Percentiles rank a stretch among this genome's conserved stretches.
Conservation (phyloP, 192 early-diverging fungal genomes). For the Podila clonocystis region DNA sequence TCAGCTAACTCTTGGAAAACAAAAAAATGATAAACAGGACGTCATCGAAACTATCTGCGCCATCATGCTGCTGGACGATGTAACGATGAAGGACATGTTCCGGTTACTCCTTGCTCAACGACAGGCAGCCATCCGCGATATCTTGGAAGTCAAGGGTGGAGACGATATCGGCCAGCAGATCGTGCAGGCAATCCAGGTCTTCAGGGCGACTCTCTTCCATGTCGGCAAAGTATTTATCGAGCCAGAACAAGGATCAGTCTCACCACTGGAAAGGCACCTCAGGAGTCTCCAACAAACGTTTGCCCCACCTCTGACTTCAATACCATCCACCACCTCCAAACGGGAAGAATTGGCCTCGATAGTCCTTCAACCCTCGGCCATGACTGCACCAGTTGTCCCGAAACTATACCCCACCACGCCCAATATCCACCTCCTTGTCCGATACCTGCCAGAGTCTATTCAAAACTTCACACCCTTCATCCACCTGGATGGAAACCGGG, state of each 20-base stretch:
- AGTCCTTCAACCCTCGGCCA: background rate
- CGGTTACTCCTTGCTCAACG: constrained; percentile 62
- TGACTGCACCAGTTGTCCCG: constrained; percentile 18
- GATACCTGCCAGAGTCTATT: constrained; percentile 64
- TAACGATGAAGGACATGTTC: constrained; percentile 65
- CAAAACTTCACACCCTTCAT: constrained; percentile 63
- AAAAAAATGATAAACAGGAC: constrained; percentile 1
- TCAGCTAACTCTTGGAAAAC: background rate
- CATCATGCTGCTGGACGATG: constrained; percentile 73
- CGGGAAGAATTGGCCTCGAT: background rate
- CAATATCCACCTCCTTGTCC: constrained; percentile 64
- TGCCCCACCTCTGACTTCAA: constrained; percentile 14
- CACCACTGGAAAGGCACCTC: constrained; percentile 48
- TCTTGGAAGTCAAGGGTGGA: constrained; percentile 12
- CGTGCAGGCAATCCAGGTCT: constrained; percentile 51
- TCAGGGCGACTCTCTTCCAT: constrained; percentile 54
- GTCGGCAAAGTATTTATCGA: constrained; percentile 42
- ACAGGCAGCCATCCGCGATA: constrained; percentile 55
- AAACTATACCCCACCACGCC: constrained; percentile 64
- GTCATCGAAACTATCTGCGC: constrained; percentile 71
- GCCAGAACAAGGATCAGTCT: constrained; percentile 5
- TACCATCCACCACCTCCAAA: background rate
- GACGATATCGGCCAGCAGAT: constrained; percentile 50
- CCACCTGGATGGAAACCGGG: constrained; percentile 34
- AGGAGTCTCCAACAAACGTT: constrained; percentile 52